Evolutionary conservation across 1,284 basidiomycete genomes (phyloP).

Genomic region (Pascua guehoae): DNA sequence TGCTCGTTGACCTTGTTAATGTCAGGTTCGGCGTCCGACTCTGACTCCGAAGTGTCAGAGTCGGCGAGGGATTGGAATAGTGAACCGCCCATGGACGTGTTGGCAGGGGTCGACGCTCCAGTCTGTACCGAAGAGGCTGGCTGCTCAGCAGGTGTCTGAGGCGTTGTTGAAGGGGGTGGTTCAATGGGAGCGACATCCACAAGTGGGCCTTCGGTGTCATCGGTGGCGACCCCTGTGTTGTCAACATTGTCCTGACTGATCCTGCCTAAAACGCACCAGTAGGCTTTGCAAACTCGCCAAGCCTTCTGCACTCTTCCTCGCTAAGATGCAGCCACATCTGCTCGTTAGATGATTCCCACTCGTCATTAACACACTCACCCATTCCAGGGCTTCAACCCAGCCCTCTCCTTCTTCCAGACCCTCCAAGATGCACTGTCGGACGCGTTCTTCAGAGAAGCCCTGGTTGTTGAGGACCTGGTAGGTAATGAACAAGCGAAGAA

Average conservation of each 20-base stretch:
- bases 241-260: not conserved
- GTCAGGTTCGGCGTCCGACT: conserved; percentile 58
- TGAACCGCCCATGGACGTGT: conserved; percentile 12
- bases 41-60: conserved; percentile 16
- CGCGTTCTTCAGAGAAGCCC: conserved; percentile 68
- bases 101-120: not conserved
- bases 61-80: conserved; percentile 31
- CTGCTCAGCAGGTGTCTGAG: not conserved
- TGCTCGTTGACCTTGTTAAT: conserved; percentile 47
- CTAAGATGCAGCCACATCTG: conserved; percentile 68
- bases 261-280: no score
- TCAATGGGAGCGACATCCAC: conserved; percentile 1
- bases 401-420: conserved; percentile 56
- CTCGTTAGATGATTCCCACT: conserved; percentile 6
- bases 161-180: not conserved
- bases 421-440: conserved; percentile 50
- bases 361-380: conserved; percentile 58
- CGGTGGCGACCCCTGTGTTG: not conserved
- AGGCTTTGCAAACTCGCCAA: conserved; percentile 29
- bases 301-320: conserved; percentile 58
- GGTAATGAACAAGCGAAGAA: conserved; percentile 69
- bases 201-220: conserved; percentile 9
- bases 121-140: no score
- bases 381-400: conserved; percentile 86
- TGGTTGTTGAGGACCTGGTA: conserved; percentile 78